Base-by-base conservation (phyloP, 2,329 filamentous ascomycete species). In the Aspergillus novoparasiticus region DNA sequence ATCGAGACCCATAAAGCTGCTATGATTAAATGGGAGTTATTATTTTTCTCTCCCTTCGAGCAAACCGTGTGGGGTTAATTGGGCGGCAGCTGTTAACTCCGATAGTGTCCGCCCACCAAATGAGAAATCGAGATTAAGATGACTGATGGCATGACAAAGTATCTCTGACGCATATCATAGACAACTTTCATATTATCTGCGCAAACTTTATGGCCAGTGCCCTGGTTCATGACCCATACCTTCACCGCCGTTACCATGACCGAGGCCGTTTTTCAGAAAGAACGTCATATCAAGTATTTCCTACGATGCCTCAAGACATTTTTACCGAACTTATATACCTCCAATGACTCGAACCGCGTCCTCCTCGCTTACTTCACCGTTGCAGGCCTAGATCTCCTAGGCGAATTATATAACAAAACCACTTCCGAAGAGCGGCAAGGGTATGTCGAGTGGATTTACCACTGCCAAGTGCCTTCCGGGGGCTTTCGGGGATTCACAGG, bases 321-420 rank as follows among this genome's bases (percentile, higher is more conserved):
- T 65, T 88, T 99, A 8, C 95, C 95, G 0, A 85, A 89, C 53
- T 85, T 87, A 66, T 99, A 98, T 82, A 96, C 92, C 19, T 85
- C 89, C 75, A 95, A 91, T 76, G 95, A 99, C 81, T 93, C 93
- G 69, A 94, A 90, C 72, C 93, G 95, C 72, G 90, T 98, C 82
- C 91, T 90, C 6, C 87, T 98, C 60, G 93, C 89, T 69, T 96
- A 90, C 82, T 97, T 99, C 82, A 94, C 90, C 69, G 81, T 98
- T 71, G 90, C 92, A 9, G 92, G 93, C 1, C 84, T 97, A 56
- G 93, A 97, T 74, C 81, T 98, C 1, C 87, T 99, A 34, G 88
- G 86, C 14, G 84, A 85, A 1, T 82, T 92, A 45, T 78, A 86
- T 6, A 79, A 81, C 57, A 83, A 85, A 51, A 83, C 88, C 23